Evolutionary conservation across 306 rosid genomes (phyloP), one percentile per base, ranked within the genome.

Genomic region (Geum urbanum): DNA sequence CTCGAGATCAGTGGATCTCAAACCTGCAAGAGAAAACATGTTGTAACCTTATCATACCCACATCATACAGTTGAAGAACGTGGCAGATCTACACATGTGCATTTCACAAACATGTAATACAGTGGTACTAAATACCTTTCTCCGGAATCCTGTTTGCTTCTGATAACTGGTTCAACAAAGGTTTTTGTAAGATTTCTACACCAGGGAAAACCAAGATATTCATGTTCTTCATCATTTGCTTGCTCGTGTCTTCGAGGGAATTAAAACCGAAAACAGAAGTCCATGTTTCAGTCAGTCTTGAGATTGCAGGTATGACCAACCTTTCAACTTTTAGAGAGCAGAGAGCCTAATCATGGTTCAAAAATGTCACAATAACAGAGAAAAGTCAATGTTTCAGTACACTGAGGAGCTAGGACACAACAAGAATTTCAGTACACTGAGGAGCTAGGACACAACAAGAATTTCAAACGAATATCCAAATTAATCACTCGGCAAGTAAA

Each of bases 301-400:
- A 86, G 76, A 94, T 83, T 27, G 97, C 99, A 22, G 97, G 99
- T 69, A 94, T 89, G 77, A 94, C 91, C 87, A 90, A 83, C 76
- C 80, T 84, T 73, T 85, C 96, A 56, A 92, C 89, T 63, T 88
- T 85, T 45, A 92, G 85, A 63, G 97, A 86, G 69, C 83, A 39
- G 69, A 92, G 94, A 75, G 76, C 94, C 98, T 92, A 82, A 74
- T 14, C 74, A 66, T 9, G 79, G 66, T 55, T 40, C 54, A 53
- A 14, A 74, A 51, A 57, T 1, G 0, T 41, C 43, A 43, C 44
- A 66, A 67, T 24, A 60, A 52, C 61, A 76, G 74, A 70, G 48
- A 39, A 5, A 44, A 70, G 45, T 76, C 47, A 49, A 70, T 35
- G 74, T 49, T 71, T 82, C 71, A 71, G 81, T 47, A 78, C 58